Evolutionary conservation across 768 basidiomycete genomes (phyloP).

Genomic region (Tricholoma furcatifolium): DNA sequence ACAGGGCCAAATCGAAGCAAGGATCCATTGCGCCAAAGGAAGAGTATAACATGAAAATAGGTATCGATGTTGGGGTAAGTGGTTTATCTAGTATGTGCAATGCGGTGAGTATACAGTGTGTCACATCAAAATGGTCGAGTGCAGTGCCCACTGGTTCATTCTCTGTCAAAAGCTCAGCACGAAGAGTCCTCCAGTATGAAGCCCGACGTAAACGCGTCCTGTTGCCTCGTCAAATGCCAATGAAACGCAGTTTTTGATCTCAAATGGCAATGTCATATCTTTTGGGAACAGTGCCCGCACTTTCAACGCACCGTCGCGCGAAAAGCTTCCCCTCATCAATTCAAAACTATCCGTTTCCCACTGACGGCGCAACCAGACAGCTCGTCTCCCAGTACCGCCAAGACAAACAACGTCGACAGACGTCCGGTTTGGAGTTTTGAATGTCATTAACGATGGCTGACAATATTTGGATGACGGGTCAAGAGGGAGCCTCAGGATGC

Average conservation of each 20-base stretch:
- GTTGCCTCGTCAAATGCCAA: conserved; percentile 57
- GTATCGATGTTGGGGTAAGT: too few relatives aligned
- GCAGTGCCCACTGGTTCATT: not conserved
- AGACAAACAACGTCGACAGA: conserved; percentile 27
- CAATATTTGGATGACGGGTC: not conserved
- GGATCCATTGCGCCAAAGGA: too few relatives aligned
- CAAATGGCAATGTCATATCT: conserved; percentile 51
- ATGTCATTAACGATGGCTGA: not conserved
- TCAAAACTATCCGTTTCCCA: conserved; percentile 48
- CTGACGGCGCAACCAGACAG: conserved; percentile 52
- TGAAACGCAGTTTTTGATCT: conserved; percentile 40
- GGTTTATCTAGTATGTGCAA: too few relatives aligned
- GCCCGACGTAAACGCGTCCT: conserved; percentile 48
- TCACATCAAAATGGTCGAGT: not conserved
- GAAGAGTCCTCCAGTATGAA: conserved; percentile 55
- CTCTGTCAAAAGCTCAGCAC: conserved; percentile 30
- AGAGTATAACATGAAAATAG: too few relatives aligned
- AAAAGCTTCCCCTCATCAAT: conserved; percentile 52
- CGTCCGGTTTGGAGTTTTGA: conserved; percentile 11
- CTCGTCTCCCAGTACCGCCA: conserved; percentile 43
- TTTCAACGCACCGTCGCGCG: conserved; percentile 19
- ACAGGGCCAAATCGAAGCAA: too few relatives aligned
- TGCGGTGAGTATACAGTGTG: too few relatives aligned
- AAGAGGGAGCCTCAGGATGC: conserved; percentile 19
- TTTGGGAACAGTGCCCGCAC: conserved; percentile 42